Evolutionary conservation across 768 basidiomycete genomes (phyloP), one percentile per base, ranked within the genome.

Genomic region (Fomitopsis serialis): DNA sequence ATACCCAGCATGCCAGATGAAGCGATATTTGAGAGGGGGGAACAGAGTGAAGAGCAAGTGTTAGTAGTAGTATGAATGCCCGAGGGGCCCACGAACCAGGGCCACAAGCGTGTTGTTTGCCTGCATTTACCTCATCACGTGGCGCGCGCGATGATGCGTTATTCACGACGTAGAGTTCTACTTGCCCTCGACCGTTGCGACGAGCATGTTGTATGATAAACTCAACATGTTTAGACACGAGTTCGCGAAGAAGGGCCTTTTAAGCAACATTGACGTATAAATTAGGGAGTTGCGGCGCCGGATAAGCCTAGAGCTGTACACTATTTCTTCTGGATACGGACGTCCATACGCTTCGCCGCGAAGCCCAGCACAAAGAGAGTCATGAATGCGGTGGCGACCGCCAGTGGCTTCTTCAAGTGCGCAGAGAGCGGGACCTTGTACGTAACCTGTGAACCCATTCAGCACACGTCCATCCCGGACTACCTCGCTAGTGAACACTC

Each of bases 331-430:
- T 74, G 70, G 56, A 85, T 72, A 46, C 74, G 73, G 52, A 75
- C 68, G 61, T 83, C 79, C 22, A 84, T 71, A 23, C 84, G 73
- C 63, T 77, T 75, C 57, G 74, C 70, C 25, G 62, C 67, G 57
- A 75, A 66, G 42, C 69, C 74, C 52, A 74, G 65, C 57, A 72
- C 65, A 68, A 95, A 95, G 44, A 93, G 54, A 42, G 75, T 73
- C 50, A 89, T 70, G 68, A 88, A 82, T 1, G 85, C 90, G 17
- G 75, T 73, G 9, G 85, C 81, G 24, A 95, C 91, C 11, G 86
- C 82, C 25, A 90, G 51, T 1, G 92, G 91, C 70, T 98, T 98
- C 69, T 85, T 87, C 55, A 97, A 68, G 67, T 92, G 88, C n/a
- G 92, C 86, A 40, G 78, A 74, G 52, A 84, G 61, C 11, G 92